Evolutionary conservation across 179 eudicot species (phyloP), one percentile per base, ranked within the genome.

Genomic region (Carnegiea gigantea): DNA sequence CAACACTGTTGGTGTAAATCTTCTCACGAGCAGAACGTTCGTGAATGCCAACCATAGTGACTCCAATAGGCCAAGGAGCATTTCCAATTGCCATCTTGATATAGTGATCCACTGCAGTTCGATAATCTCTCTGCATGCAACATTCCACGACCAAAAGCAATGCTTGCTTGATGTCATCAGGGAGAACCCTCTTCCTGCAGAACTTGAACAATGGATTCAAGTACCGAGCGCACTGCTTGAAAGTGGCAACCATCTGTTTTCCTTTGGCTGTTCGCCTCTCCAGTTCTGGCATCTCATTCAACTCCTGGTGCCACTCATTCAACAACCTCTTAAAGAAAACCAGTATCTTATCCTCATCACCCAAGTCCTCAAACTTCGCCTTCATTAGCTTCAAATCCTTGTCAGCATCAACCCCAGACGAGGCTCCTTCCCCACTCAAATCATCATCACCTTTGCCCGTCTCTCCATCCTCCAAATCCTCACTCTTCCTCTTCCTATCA

Each of bases 1-100:
- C 98, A 70, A 96, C 99, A 91, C 99, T 96, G 77, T 94, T 96
- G 68, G 99, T 94, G 82, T 92, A 88, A 82, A 96, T 96, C 86
- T 96, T 96, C 88, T 96, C 99, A 40, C 99, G 99, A 17, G 99
- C 99, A 30, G 98, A 96, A 91, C 98, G 97, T 83, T 96, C 99
- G 70, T 96, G 99, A 77, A 96, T 96, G 83, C 99, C 99, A 93
- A 96, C 99, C 99, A 96, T 96, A 92, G 99, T 96, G 70, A 96
- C 99, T 79, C 99, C 99, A 77, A 96, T 96, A 48, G 99, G 99
- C 99, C 99, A 96, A 38, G 99, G 99, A 23, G 99, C 99, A 84
- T 96, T 96, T 59, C 99, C 99, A 74, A 96, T 96, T 26, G 99
- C 98, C 89, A 94, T 64, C 85, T 88, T 96, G 78, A 96, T 96